phyloP scores from a whole-genome alignment of 2,329 filamentous ascomycete genomes.

The Rutstroemia sp. region DNA sequence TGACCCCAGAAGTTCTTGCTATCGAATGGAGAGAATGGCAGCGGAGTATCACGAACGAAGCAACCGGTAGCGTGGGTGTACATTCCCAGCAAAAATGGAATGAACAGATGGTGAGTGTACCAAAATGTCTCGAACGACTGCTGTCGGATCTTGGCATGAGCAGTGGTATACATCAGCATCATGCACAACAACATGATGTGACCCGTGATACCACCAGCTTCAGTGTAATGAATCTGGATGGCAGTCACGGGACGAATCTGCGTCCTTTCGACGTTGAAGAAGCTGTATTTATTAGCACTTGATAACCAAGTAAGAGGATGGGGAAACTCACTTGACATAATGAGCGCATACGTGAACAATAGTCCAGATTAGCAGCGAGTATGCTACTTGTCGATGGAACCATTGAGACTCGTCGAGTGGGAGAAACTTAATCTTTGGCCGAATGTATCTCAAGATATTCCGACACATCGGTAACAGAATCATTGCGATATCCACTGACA shows the following conservation, averaged over 20 bases:
- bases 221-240: constrained; percentile 82
- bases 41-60: constrained; percentile 78
- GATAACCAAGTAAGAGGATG: neutral
- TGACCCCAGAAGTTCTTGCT: constrained; percentile 78
- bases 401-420: constrained; percentile 95
- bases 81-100: constrained; percentile 86
- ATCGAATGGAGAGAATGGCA: constrained; percentile 76
- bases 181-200: constrained; percentile 99
- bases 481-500: constrained; percentile 77
- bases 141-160: constrained; percentile 87
- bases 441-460: constrained; percentile 74
- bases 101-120: constrained; percentile 99
- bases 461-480: constrained; percentile 94
- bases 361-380: constrained; percentile 77
- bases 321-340: constrained; percentile 78
- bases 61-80: constrained; percentile 96
- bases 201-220: constrained; percentile 87
- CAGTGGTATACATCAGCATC: constrained; percentile 95
- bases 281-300: constrained; percentile 44
- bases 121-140: constrained; percentile 98
- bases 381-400: constrained; percentile 94
- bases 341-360: constrained; percentile 70
- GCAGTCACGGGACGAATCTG: constrained; percentile 77
- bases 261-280: constrained; percentile 85
- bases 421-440: constrained; percentile 80